Evolutionary conservation across 1,284 basidiomycete genomes (phyloP).

Genomic region (Cryptococcus amylolentus): DNA sequence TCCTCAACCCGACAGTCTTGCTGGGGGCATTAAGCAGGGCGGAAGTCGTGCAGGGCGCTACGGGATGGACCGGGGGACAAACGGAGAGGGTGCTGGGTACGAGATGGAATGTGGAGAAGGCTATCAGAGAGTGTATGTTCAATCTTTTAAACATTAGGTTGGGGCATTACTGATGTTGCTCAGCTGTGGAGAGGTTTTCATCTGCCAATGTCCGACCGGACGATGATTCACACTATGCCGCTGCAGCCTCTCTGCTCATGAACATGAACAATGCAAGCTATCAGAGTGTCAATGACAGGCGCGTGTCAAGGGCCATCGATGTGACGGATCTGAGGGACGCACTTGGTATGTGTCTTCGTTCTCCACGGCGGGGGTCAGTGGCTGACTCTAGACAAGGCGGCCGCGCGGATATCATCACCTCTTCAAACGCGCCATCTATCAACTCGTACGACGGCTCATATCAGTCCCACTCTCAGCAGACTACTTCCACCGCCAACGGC

Average conservation of each 20-base stretch:
- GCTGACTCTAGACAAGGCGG: constrained; percentile 9
- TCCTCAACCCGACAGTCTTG: constrained; percentile 58
- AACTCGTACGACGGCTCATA: constrained; percentile 9
- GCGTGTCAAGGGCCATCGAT: constrained; percentile 63
- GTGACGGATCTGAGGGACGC: constrained; percentile 82
- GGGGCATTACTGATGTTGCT: not conserved
- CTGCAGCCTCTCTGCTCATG: constrained; percentile 72
- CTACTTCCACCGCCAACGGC: constrained; percentile 3
- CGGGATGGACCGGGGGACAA: constrained; percentile 59
- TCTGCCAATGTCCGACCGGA: constrained; percentile 60
- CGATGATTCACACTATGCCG: constrained; percentile 68
- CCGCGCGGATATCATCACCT: constrained; percentile 10
- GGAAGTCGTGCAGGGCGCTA: constrained; percentile 59
- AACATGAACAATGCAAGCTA: constrained; percentile 80
- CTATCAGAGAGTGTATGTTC: constrained; percentile 68
- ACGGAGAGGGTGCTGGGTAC: constrained; percentile 58
- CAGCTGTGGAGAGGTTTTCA: constrained; percentile 62
- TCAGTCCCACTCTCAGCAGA: too few species aligned
- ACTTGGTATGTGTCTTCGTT: constrained; percentile 51
- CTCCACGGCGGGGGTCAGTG: not conserved
- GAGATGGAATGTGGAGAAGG: constrained; percentile 71
- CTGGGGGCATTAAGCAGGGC: constrained; percentile 57
- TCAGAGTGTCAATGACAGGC: constrained; percentile 62
- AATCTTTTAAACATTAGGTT: not conserved
- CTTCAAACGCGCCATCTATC: constrained; percentile 19